A percentile compares a stretch with the other conserved stretches of the same genome.
These are phyloP conservation scores for Podospora pseudocomata DNA, from an alignment of 495 filamentous ascomycete species.

Conservation along the genomic window DNA sequence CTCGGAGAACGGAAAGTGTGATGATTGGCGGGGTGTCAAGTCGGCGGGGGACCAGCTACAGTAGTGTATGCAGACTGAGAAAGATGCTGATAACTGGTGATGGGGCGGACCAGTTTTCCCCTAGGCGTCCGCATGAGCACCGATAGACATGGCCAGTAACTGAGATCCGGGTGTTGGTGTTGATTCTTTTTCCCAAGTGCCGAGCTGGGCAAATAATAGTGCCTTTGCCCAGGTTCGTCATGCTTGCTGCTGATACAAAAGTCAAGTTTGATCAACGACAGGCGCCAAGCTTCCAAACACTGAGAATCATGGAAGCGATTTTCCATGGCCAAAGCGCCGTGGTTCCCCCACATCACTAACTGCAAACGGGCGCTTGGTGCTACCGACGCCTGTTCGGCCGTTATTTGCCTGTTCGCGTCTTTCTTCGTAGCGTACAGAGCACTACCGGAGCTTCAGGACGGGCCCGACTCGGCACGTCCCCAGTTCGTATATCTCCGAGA, in stretches of 20 bases:
- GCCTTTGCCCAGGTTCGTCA: neutral
- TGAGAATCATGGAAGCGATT: neutral
- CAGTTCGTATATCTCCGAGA: conserved; percentile 1
- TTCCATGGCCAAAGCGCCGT: conserved; percentile 5
- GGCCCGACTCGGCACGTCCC: conserved; percentile 3
- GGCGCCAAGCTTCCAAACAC: neutral
- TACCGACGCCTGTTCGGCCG: conserved; percentile 4
- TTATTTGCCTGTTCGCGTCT: neutral
- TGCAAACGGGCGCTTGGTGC: neutral
- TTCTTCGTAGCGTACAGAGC: neutral
- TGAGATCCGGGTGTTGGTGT: neutral
- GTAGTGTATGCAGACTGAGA: neutral
- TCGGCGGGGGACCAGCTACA: neutral
- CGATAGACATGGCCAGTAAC: neutral
- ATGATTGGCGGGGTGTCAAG: conserved; percentile 10
- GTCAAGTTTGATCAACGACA: neutral
- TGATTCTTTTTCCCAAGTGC: neutral
- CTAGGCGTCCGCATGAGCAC: neutral
- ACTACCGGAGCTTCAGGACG: conserved; percentile 1
- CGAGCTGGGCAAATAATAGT: neutral
- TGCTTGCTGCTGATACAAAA: neutral
- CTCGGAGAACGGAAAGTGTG: conserved; percentile 14
- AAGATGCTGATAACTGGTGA: conserved; percentile 7
- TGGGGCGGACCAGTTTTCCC: neutral
- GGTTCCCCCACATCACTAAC: conserved; percentile 3